A percentile compares a stretch with the other conserved stretches of the same genome.
Conservation (phyloP, 2,329 filamentous ascomycete genomes). For the Paracoccidioides brasiliensis region DNA sequence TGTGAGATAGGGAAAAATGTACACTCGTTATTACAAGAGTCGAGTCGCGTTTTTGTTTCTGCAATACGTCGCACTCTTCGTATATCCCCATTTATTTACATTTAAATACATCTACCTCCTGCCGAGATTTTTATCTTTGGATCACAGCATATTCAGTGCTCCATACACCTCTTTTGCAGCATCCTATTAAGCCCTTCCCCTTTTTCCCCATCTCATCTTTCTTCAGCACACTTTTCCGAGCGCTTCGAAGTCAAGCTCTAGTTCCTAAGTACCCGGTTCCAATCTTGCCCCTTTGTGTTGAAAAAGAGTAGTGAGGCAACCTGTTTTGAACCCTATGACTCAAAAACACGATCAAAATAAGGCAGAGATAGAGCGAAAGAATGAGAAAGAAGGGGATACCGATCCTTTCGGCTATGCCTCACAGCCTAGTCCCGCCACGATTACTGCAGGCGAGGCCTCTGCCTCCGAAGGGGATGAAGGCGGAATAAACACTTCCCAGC, state of each 20-base stretch:
- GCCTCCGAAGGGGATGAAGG: slow-evolving; percentile 9
- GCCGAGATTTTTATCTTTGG: no score
- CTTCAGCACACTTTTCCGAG: no score
- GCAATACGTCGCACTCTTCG: no score
- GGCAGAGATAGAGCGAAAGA: background rate
- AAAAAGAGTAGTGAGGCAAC: background rate
- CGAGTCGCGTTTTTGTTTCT: no score
- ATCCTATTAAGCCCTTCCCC: background rate
- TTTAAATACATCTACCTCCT: no score
- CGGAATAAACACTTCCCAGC: slow-evolving; percentile 14
- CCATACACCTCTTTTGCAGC: no score
- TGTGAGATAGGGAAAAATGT: no score
- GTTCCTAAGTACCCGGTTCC: background rate
- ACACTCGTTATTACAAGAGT: no score
- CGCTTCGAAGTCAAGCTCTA: no score
- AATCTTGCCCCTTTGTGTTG: background rate
- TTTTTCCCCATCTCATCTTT: background rate
- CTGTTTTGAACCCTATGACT: background rate
- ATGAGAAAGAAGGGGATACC: background rate
- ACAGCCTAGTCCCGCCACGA: slow-evolving; percentile 10
- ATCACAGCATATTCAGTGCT: no score
- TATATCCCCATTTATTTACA: no score
- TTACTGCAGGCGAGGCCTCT: slow-evolving; percentile 14
- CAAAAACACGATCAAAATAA: background rate
- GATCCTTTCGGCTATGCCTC: slow-evolving; percentile 3